Base-by-base conservation (phyloP, 345 rosid species). In the Isatis tinctoria region DNA sequence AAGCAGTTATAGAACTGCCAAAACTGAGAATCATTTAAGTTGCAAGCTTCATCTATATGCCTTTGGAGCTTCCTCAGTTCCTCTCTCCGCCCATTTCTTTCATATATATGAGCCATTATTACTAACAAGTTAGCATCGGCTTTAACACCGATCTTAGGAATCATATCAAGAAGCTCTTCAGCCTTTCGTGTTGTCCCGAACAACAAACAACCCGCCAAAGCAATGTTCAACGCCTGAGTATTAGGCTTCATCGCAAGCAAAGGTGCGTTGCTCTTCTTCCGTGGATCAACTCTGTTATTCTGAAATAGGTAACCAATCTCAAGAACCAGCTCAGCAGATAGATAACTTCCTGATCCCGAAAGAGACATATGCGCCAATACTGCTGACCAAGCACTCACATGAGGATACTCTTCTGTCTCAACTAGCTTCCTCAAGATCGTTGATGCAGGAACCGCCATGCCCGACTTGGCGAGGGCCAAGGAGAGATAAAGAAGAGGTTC, bases 191-290 rank as follows among this genome's bases (percentile, higher is more conserved):
- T 85, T 45, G 83, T 83, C 69, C 87, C 92, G 59, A 83, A 92
- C 87, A 90, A 70, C 57, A 92, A 81, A 78, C 96, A 90, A 33
- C 97, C 95, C 6, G 90, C 85, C 74, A 94, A 81, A 78, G 90
- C 97, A 81, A 86, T 74, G 82, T 86, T 92, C 80, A 90, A 78
- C 56, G 87, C 77, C 52, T 40, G 80, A 6, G 96, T 81, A 73
- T 90, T 85, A 71, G 97, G 98, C 86, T 85, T 94, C 98, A 88
- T 92, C 26, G 87, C 85, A 79, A 94, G 85, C 77, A 94, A 79
- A 61, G 93, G 85, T 1, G 87, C 84, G 67, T 94, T 94, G 75
- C 81, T 77, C 85, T 87, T 94, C 66, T 92, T 94, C 60, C 96
- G 90, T 1, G 97, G 93, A 68, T 94, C 97, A 9, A 92, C 87